Base-by-base conservation (phyloP, 2,329 filamentous ascomycete genomes). In the Davidsoniella australis region DNA sequence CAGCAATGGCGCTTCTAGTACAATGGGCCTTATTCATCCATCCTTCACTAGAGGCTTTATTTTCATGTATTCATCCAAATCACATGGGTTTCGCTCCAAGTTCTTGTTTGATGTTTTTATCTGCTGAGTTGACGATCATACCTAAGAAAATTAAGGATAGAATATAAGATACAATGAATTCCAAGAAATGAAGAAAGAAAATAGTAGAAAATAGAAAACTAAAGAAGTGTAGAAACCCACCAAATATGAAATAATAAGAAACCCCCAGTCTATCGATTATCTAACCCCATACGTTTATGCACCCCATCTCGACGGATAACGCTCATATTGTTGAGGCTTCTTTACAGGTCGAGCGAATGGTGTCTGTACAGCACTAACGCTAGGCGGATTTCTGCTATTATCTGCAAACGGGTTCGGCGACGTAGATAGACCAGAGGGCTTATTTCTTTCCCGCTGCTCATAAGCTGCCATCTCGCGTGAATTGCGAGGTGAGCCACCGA, bases 381-480 rank as follows among this genome's bases (percentile, higher is more conserved):
- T 26, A 12, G 41, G 41, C 20, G 12, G 29, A 4, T 33, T 43
- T 43, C 41, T 26, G 20, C 4, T 26, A 3, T 38, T 3, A 20
- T 52, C 41, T 5, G 50, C 50, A 52, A 52, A 52, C 6, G 50
- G 46, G 9, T 52, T 52, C 12, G 14, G 17, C 24, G 10, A 17
- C 29, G 29, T 18, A 9, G 26, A 23, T 4, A 41, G 2, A 29
- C 46, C 24, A 18, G 29, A 20, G n/a, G 20, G 47, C 20, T 20
- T 40, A 20, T 49, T 44, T 56, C 52, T 62, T 51, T 55, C 64
- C 55, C 64, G 60, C 60, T 77, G 73, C 59, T 78, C 75, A 16
- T 70, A 61, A 4, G 70, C 71, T 2, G 76, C 76, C 72, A 79
- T 75, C 57, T 80, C 75, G 39, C 72, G 68, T 3, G 74, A 76